Conservation (phyloP, 805 yeast species). For the Wickerhamomyces rabaulensis region DNA sequence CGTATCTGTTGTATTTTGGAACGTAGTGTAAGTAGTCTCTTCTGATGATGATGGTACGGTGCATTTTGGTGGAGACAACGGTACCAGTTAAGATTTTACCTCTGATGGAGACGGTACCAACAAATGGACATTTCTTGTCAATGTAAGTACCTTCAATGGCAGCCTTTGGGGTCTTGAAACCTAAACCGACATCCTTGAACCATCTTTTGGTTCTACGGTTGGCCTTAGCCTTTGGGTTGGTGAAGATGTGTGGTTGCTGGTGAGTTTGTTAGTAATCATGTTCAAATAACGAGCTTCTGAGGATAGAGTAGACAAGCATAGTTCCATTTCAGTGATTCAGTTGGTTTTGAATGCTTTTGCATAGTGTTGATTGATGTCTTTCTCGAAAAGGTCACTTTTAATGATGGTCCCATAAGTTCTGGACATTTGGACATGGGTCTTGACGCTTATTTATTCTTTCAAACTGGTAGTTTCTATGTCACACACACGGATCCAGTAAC, state of each 20-base stretch:
- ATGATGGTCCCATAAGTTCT: too few species aligned
- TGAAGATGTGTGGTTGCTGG: slow-evolving; percentile 99
- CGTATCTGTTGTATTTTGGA: slow-evolving; percentile 99
- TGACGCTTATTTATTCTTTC: background rate
- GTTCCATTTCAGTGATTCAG: too few species aligned
- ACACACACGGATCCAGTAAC: background rate
- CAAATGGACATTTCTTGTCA: slow-evolving; percentile 99
- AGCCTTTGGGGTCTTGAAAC: slow-evolving; percentile 99
- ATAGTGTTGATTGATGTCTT: too few species aligned
- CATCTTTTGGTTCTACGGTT: slow-evolving; percentile 99
- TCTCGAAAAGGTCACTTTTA: too few species aligned
- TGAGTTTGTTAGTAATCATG: slow-evolving; percentile 32
- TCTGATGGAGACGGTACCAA: slow-evolving; percentile 95
- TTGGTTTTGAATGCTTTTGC: too few species aligned
- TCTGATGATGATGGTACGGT: slow-evolving; percentile 99
- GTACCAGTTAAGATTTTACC: slow-evolving; percentile 99
- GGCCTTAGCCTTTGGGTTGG: slow-evolving; percentile 99
- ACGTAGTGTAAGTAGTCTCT: slow-evolving; percentile 99
- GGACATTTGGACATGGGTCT: background rate
- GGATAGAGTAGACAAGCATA: background rate
- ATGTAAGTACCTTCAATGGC: slow-evolving; percentile 99
- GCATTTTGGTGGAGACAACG: slow-evolving; percentile 99
- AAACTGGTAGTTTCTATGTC: background rate
- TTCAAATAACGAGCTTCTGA: background rate
- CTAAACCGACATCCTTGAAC: slow-evolving; percentile 99